phyloP scores from a whole-genome alignment of 805 yeast species.

The Nakazawaea pomicola region DNA sequence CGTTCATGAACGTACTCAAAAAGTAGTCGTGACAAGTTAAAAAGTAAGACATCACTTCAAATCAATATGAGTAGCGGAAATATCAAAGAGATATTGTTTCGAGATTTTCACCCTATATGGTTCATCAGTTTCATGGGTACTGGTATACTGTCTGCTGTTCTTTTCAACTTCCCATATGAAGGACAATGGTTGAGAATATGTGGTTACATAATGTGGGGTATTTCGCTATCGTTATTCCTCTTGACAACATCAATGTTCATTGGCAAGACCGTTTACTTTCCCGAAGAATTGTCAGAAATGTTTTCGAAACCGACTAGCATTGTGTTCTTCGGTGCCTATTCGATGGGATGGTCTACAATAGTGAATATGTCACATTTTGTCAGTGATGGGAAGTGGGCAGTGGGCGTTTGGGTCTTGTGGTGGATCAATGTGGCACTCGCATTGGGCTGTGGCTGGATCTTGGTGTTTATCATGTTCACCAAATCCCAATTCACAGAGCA shows the following conservation, averaged over 20 bases:
- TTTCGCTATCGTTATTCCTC: slow-evolving; percentile 46
- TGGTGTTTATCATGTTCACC: slow-evolving; percentile 46
- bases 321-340: slow-evolving; percentile 70
- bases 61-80: too few relatives aligned
- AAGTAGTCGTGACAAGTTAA: too few relatives aligned
- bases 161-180: slow-evolving; percentile 62
- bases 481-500: slow-evolving; percentile 28
- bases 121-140: slow-evolving; percentile 83
- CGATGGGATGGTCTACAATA: slow-evolving; percentile 75
- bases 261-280: slow-evolving; percentile 33
- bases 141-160: slow-evolving; percentile 62
- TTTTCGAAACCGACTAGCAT: slow-evolving; percentile 40
- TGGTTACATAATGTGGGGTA: slow-evolving; percentile 59
- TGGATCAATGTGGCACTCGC: slow-evolving; percentile 59
- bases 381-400: slow-evolving; percentile 38
- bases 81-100: slow-evolving; percentile 13
- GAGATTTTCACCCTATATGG: slow-evolving; percentile 47
- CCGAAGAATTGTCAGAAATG: slow-evolving; percentile 18
- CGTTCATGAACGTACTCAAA: too few relatives aligned
- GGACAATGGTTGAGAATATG: slow-evolving; percentile 52
- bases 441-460: slow-evolving; percentile 54
- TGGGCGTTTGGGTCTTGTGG: slow-evolving; percentile 62
- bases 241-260: slow-evolving; percentile 36
- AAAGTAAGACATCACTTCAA: too few relatives aligned
- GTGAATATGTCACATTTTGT: slow-evolving; percentile 49